Base-by-base conservation (phyloP, 2,329 filamentous ascomycete genomes). In the Fusarium staphyleae region DNA sequence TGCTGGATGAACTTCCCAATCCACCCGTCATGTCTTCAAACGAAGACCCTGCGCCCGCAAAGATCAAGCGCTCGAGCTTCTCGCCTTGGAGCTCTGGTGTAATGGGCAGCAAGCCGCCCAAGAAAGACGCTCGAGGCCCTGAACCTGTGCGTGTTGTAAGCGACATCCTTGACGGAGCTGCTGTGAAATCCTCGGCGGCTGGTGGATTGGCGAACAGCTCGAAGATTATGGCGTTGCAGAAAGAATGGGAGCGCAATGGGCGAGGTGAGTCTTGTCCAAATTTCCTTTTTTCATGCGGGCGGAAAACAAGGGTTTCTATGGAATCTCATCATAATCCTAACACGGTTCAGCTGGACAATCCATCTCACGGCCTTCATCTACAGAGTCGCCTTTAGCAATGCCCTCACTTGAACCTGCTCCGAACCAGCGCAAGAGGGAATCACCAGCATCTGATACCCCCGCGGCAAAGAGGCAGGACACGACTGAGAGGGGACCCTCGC, bases 171-270 rank as follows among this genome's bases (percentile, higher is more conserved):
- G 44, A 44, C 13, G 33, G 37, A 8, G 44, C 40, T 24, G 39
- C 48, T 3, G 13, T 35, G 0, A 57, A 59, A 28, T 16, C 52
- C 7, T 42, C 53, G 13, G 34, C 34, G 10, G 22, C 36, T 28
- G 36, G 28, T 3, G 19, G 46, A 3, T 15, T 69, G 44, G 45
- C 63, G 2, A 40, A 36, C 5, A 52, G 56, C 22, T 50, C 65
- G 22, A 66, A 53, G 19, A 72, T 75, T 4, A 15, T 63, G 40
- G 66, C 62, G 3, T 50, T 69, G 14, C 72, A 74, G 48, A 56
- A 55, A 26, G 47, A 66, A 12, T 75, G 73, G 73, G 67, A 69
- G 47, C 41, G 33, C 19, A 51, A 30, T 14, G 47, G 37, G 7
- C 55, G 39, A 49, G 29, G 59, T 62, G 26, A 35, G 55, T 36